These are phyloP conservation scores for Haematococcus sp. DNA, from an alignment of 139 green algal genomes.

Conservation along the genomic window DNA sequence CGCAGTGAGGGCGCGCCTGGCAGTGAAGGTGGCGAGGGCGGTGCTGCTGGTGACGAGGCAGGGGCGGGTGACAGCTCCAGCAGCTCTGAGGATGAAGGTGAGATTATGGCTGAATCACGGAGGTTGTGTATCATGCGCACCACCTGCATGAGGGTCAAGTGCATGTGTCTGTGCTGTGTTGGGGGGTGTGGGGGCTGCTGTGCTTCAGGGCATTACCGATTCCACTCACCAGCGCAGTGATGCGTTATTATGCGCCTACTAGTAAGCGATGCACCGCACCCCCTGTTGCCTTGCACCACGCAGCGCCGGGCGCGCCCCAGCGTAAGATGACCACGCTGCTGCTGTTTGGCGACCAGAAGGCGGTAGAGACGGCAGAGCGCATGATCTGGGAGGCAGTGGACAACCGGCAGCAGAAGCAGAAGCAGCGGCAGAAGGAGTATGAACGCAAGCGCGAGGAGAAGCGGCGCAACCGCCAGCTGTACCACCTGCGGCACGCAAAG, in stretches of 20 bases:
- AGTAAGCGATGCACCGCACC: too few species aligned
- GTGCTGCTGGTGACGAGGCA: background rate
- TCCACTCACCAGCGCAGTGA: too few species aligned
- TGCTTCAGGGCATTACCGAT: too few species aligned
- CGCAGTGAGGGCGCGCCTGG: too few species aligned
- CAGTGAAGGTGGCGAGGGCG: background rate
- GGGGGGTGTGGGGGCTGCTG: too few species aligned
- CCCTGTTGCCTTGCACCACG: background rate
- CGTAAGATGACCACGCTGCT: conserved; percentile 66
- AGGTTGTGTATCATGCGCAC: too few species aligned
- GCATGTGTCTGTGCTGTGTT: too few species aligned
- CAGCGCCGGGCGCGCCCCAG: conserved; percentile 15
- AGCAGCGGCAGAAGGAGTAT: conserved; percentile 84
- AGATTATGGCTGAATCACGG: background rate
- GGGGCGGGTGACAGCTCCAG: background rate
- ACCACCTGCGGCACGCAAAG: conserved; percentile 78
- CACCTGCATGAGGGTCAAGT: too few species aligned
- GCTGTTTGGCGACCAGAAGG: conserved; percentile 73
- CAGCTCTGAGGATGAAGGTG: conserved; percentile 15
- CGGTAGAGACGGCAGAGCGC: conserved; percentile 55
- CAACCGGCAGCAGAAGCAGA: conserved; percentile 43
- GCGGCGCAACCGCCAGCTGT: conserved; percentile 67
- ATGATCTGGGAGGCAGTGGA: conserved; percentile 75
- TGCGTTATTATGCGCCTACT: too few species aligned
- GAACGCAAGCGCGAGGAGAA: conserved; percentile 67